These are phyloP conservation scores for Cryptococcus maquisensis DNA, from an alignment of 1,284 basidiomycete genomes.

Conservation along the genomic window DNA sequence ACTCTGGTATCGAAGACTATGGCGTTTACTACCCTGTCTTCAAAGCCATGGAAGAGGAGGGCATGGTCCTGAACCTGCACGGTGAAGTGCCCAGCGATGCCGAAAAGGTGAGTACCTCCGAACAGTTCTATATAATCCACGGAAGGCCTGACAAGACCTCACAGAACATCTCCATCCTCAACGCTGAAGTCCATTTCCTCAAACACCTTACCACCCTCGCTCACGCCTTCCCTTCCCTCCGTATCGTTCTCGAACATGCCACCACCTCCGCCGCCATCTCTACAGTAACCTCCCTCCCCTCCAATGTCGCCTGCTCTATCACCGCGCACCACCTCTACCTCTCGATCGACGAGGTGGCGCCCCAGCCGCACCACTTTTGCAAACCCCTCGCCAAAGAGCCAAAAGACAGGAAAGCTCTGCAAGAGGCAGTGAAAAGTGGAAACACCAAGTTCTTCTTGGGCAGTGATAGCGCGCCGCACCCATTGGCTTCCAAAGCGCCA, in stretches of 20 bases:
- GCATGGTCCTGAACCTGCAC: slow-evolving; percentile 94
- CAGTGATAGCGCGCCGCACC: slow-evolving; percentile 95
- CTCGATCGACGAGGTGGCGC: slow-evolving; percentile 96
- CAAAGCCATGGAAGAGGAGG: slow-evolving; percentile 86
- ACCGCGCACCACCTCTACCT: slow-evolving; percentile 94
- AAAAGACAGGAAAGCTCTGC: slow-evolving; percentile 80
- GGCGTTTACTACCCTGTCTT: slow-evolving; percentile 93
- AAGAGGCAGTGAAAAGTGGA: slow-evolving; percentile 74
- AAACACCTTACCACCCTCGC: slow-evolving; percentile 83
- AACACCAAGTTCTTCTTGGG: slow-evolving; percentile 97
- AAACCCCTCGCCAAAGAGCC: slow-evolving; percentile 98
- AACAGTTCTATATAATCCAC: not conserved
- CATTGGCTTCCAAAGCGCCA: slow-evolving; percentile 71
- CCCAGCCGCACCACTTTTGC: slow-evolving; percentile 94
- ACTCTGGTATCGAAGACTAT: slow-evolving; percentile 94
- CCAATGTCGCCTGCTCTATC: slow-evolving; percentile 92
- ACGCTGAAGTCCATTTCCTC: slow-evolving; percentile 88
- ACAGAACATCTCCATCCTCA: slow-evolving; percentile 86
- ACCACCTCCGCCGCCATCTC: slow-evolving; percentile 88
- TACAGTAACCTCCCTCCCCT: slow-evolving; percentile 67
- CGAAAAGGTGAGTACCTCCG: slow-evolving; percentile 56
- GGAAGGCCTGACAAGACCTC: not conserved
- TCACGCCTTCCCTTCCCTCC: slow-evolving; percentile 77
- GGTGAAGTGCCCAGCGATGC: slow-evolving; percentile 94
- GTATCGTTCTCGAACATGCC: slow-evolving; percentile 98